Evolutionary conservation across 192 early-diverging fungal genomes (phyloP), one percentile per base, ranked within the genome.

Genomic region (Coemansia sp.): DNA sequence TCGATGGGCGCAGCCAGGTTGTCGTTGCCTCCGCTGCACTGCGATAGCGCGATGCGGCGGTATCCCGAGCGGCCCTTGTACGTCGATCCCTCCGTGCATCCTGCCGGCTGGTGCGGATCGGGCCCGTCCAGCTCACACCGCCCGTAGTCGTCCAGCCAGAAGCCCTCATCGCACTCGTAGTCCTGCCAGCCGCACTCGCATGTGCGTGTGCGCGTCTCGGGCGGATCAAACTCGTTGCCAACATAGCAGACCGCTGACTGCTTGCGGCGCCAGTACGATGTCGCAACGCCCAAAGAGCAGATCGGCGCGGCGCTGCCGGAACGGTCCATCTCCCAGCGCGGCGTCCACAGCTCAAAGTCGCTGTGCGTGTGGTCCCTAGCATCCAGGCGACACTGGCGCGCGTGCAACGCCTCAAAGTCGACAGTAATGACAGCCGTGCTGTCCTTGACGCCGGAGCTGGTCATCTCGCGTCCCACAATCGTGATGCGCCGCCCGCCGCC

Each of bases 341-440:
- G 79, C n/a, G 81, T 84, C 94, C 94, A 97, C 58, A 82, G 65
- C 62, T 97, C 93, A 87, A 96, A 99, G 70, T 97, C 95, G 65
- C 84, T 89, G 60, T 84, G 83, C 1, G 81, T 77, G 15, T 70
- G 61, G 55, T 88, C 79, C 25, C 63, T 17, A 3, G 68, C 65
- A 59, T 88, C 77, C 50, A 85, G 44, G 2, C 61, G 54, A 60
- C 85, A 88, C n/a, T 83, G 59, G 7, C 75, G 75, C 23, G 59
- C 34, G 11, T 68, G 67, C 27, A 82, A 61, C 11, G 67, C 31
- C 1, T 71, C 53, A 53, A 94, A 91, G 65, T 94, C 91, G 9
- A 92, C 61, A 44, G 67, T 72, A 31, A 88, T 72, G 17, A 85
- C 42, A 36, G 58, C 42, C 0, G 74, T 54, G 29, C 67, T 56